A percentile compares a stretch with the other conserved stretches of the same genome.
Conservation (phyloP, 129 eudicot genomes). For the Oenanthe sinensis region DNA sequence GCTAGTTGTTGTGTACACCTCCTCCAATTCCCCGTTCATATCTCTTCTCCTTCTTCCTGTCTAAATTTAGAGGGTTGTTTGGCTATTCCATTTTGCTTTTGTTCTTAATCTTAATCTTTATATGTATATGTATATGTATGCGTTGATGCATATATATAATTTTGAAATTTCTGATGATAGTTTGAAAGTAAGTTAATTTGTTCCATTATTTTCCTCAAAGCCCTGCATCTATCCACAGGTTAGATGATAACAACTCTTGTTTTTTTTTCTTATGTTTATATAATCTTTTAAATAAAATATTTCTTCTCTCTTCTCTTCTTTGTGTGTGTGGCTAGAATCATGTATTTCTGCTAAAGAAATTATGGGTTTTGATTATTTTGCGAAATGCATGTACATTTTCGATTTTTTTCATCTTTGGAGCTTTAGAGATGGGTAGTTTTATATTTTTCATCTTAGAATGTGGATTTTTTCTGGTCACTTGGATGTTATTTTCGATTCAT, state of each 20-base stretch:
- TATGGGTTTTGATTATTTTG: neutral
- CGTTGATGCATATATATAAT: neutral
- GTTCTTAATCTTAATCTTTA: neutral
- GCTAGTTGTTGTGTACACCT: slow-evolving; percentile 7
- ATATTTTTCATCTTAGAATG: neutral
- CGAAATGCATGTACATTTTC: neutral
- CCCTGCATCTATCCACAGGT: slow-evolving; percentile 5
- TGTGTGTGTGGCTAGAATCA: neutral
- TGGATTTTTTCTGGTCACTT: neutral
- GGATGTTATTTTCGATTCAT: neutral
- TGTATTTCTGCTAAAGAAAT: neutral
- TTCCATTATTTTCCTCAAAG: neutral
- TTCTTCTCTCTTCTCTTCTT: no score
- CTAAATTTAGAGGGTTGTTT: neutral
- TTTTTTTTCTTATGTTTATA: neutral
- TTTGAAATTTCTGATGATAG: neutral
- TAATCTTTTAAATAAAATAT: neutral
- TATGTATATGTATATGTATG: neutral
- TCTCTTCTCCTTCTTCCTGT: slow-evolving; percentile 7
- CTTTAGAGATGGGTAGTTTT: neutral
- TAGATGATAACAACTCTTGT: neutral
- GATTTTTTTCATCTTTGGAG: neutral
- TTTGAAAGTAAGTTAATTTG: neutral
- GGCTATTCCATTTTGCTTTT: slow-evolving; percentile 3
- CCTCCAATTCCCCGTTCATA: slow-evolving; percentile 1